Evolutionary conservation across 257 asterid genomes (phyloP), one percentile per base, ranked within the genome.

Genomic region (Rhazya stricta): DNA sequence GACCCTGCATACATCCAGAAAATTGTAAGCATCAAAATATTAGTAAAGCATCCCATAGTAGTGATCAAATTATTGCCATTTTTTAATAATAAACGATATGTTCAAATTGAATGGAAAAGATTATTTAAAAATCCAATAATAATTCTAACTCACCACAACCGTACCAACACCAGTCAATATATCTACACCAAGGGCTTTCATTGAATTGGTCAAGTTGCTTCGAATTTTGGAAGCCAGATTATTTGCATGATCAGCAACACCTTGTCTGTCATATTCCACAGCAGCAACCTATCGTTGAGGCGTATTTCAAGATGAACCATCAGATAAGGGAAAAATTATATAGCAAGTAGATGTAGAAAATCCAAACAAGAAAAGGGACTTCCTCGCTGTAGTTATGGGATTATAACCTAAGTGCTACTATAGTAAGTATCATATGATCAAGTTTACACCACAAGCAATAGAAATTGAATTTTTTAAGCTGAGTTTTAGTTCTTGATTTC

Each of bases 121-220:
- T 27, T 34, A 65, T 9, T 50, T 56, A 46, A 7, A 45, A 7
- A 45, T 37, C 51, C 15, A 23, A 30, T 39, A 0, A 56, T 10
- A 19, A 16, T 81, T 63, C 60, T 79, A 43, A 83, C 94, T 73
- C 82, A 92, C 99, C 97, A 92, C 74, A 78, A 95, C 67, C 78
- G 91, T 84, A 69, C 99, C 99, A 50, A 85, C 72, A 37, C 99
- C 99, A 51, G 96, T 89, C 89, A 95, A 82, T 74, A 95, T 95
- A 84, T 95, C 97, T 19, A 95, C 99, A 74, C 99, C 99, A 66
- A 95, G 92, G 78, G 96, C 83, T 81, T 88, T 92, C 83, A 92
- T 45, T 61, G 99, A 95, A 85, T 95, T 95, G 71, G 99, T 95
- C 89, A 95, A 79, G 82, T 89, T 95, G 79, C 76, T 82, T 79